Evolutionary conservation across 2,329 filamentous ascomycete genomes (phyloP), one percentile per base, ranked within the genome.

Genomic region (Aureobasidium zeae): DNA sequence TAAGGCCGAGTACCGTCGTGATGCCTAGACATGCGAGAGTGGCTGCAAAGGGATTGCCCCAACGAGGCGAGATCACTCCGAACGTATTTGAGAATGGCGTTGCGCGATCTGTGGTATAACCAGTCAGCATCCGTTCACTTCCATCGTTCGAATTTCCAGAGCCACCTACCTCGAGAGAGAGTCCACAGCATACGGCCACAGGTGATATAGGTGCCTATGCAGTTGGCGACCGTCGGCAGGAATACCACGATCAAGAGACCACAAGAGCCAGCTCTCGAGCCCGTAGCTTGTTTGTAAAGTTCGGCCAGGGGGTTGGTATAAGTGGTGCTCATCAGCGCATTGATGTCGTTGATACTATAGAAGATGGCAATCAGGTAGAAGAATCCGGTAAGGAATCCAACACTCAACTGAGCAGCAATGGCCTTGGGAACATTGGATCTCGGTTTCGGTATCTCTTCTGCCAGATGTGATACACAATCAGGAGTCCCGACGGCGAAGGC

Each of bases 401-500:
- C 68, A 3, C 57, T 58, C 36, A 77, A 61, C 47, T 76, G 69
- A 3, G 74, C 63, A 2, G 65, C 63, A 12, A 77, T 68, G 3
- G 66, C 70, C 8, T 72, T 67, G 11, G 76, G 76, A 1, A 77
- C 64, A 48, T 76, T 76, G 17, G 63, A 59, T 36, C 63, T 61
- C 0, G 71, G 70, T 30, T 54, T 51, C 0, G 59, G 76, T 29
- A 81, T 79, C 57, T 83, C 79, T 57, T 83, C 79, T 0, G 76
- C 73, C 29, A 82, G 57, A 55, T 83, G 80, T 1, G 74, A 74
- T 1, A 74, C 72, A 16, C 72, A 72, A 51, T 83, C 79, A 0
- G 77, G 73, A 1, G 76, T 74, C 2, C 79, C 80, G 4, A 83
- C 72, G 22, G 74, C 71, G 54, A 75, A 83, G 2, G 77, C 79